phyloP scores from a whole-genome alignment of 2,329 filamentous ascomycete genomes.

The Fusarium abutilonis region DNA sequence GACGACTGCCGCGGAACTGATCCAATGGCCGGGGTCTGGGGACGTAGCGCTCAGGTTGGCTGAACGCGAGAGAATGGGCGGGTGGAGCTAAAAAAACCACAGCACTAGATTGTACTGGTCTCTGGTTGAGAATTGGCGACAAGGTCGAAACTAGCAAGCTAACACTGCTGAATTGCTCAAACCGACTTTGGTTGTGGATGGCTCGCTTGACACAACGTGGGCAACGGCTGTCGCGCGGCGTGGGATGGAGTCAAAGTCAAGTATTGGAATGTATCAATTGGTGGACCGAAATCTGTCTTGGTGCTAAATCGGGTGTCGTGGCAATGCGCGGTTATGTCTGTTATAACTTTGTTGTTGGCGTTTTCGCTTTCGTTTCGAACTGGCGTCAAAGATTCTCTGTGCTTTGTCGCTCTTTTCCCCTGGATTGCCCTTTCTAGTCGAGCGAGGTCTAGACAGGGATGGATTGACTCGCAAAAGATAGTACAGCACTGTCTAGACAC shows the following conservation, averaged over 20 bases:
- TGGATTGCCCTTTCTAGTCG: slow-evolving; percentile 9
- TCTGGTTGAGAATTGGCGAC: slow-evolving; percentile 35
- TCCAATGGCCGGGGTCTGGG: slow-evolving; percentile 46
- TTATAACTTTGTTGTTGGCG: background rate
- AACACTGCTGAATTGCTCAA: slow-evolving; percentile 20
- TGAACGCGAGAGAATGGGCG: slow-evolving; percentile 32
- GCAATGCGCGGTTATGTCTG: background rate
- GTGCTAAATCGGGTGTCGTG: slow-evolving; percentile 1
- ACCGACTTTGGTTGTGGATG: slow-evolving; percentile 20
- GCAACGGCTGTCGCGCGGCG: slow-evolving; percentile 37
- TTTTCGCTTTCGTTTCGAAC: slow-evolving; percentile 3
- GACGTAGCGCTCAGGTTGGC: slow-evolving; percentile 39
- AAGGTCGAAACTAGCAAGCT: slow-evolving; percentile 43
- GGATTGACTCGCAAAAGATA: slow-evolving; percentile 24
- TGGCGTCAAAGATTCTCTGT: background rate
- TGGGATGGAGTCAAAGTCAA: slow-evolving; percentile 30
- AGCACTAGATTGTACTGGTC: slow-evolving; percentile 50
- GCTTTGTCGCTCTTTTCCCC: background rate
- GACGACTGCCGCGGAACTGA: slow-evolving; percentile 42
- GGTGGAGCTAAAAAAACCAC: slow-evolving; percentile 46
- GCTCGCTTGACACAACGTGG: slow-evolving; percentile 37
- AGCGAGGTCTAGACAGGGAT: slow-evolving; percentile 10
- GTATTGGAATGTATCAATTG: slow-evolving; percentile 33
- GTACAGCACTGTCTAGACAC: slow-evolving; percentile 20
- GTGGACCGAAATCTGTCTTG: slow-evolving; percentile 18